phyloP scores from a whole-genome alignment of 306 rosid species.

The Prunus persica region Prunus_persica_NCBIv2 NC_034015.1:13897001-13897500 shows the following conservation, averaged over 20 bases:
- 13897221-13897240: conserved; percentile 21
- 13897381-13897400: conserved; percentile 22
- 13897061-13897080: not conserved
- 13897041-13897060: not conserved
- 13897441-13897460: conserved; percentile 99
- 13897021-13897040: conserved; percentile 16
- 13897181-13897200: conserved; percentile 42
- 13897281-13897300: conserved; percentile 17
- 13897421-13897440: conserved; percentile 81
- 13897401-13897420: conserved; percentile 59
- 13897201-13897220: conserved; percentile 28
- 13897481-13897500: conserved; percentile 36
- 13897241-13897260: conserved; percentile 28
- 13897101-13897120: conserved; percentile 12
- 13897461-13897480: conserved; percentile 99
- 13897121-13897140: conserved; percentile 4
- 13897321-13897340: conserved; percentile 58
- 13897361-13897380: not conserved
- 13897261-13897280: conserved; percentile 24
- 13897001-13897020: conserved; percentile 29
- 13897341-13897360: conserved; percentile 45
- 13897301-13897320: conserved; percentile 59
- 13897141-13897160: conserved; percentile 29
- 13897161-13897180: conserved; percentile 22
- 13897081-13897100: not conserved